Evolutionary conservation across 2,329 filamentous ascomycete genomes (phyloP).

Genomic region (Aspergillus persii): DNA sequence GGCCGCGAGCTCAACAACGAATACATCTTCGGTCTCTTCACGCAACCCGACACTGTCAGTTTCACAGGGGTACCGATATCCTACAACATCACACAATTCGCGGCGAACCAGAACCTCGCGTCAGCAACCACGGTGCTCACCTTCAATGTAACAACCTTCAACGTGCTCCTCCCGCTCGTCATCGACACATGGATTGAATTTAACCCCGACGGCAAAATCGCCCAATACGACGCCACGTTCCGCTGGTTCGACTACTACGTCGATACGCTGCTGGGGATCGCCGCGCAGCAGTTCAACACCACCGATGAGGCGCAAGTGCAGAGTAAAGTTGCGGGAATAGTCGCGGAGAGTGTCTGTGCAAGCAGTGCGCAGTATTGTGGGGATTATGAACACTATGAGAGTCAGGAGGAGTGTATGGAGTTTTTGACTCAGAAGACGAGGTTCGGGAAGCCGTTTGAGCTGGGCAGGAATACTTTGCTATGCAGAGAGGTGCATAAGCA

Average conservation of each 20-base stretch:
- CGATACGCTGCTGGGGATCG: slow-evolving; percentile 15
- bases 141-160: slow-evolving; percentile 25
- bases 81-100: slow-evolving; percentile 27
- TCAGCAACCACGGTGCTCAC: slow-evolving; percentile 22
- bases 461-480: slow-evolving; percentile 27
- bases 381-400: slow-evolving; percentile 21
- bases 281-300: slow-evolving; percentile 18
- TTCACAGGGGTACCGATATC: slow-evolving; percentile 21
- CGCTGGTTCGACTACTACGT: slow-evolving; percentile 26
- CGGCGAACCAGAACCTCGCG: slow-evolving; percentile 21
- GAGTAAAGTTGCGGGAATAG: background rate
- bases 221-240: slow-evolving; percentile 25
- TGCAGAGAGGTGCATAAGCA: slow-evolving; percentile 30
- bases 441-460: slow-evolving; percentile 25
- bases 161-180: slow-evolving; percentile 19
- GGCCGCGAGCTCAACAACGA: slow-evolving; percentile 27
- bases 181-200: slow-evolving; percentile 29
- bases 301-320: slow-evolving; percentile 7
- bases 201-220: slow-evolving; percentile 21
- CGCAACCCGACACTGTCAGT: slow-evolving; percentile 17
- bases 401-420: slow-evolving; percentile 15
- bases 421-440: slow-evolving; percentile 19
- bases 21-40: slow-evolving; percentile 29
- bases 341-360: slow-evolving; percentile 22
- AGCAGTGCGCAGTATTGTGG: slow-evolving; percentile 22